Conservation (phyloP, 495 filamentous ascomycete species). For the Wilcoxina mikolae region DNA sequence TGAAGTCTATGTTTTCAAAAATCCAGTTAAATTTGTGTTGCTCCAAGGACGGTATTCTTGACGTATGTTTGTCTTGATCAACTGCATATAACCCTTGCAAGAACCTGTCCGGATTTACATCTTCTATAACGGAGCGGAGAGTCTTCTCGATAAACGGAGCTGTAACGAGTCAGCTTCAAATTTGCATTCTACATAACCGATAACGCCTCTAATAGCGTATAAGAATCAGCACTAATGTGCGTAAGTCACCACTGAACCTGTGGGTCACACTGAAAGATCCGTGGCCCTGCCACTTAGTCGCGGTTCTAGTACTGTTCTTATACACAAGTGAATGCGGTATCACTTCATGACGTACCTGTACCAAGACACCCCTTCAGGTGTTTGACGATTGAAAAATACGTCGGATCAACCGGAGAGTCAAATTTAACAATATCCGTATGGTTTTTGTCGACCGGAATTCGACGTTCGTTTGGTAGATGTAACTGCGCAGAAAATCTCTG, state of each 20-base stretch:
- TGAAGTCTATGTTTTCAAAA: not conserved
- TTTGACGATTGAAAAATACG: constrained; percentile 7
- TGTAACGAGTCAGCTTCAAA: not conserved
- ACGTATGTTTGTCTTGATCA: not conserved
- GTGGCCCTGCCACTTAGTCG: no score
- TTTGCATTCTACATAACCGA: not conserved
- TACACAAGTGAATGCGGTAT: not conserved
- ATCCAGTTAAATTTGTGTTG: not conserved
- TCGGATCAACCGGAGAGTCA: constrained; percentile 2
- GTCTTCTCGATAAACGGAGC: not conserved
- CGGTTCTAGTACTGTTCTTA: not conserved
- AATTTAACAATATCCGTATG: constrained; percentile 27
- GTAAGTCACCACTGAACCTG: not conserved
- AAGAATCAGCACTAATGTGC: not conserved
- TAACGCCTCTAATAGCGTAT: not conserved
- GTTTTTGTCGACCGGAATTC: constrained; percentile 17
- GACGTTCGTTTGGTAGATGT: constrained; percentile 11
- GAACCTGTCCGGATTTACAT: not conserved
- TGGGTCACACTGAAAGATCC: no score
- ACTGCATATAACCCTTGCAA: not conserved
- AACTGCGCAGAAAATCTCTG: constrained; percentile 15
- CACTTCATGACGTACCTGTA: not conserved
- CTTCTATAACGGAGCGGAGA: not conserved
- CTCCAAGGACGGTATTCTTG: not conserved
- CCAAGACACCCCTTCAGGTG: constrained; percentile 1